These are phyloP conservation scores for Cryphonectria naterciae DNA, from an alignment of 2,329 filamentous ascomycete species.

Conservation along the genomic window DNA sequence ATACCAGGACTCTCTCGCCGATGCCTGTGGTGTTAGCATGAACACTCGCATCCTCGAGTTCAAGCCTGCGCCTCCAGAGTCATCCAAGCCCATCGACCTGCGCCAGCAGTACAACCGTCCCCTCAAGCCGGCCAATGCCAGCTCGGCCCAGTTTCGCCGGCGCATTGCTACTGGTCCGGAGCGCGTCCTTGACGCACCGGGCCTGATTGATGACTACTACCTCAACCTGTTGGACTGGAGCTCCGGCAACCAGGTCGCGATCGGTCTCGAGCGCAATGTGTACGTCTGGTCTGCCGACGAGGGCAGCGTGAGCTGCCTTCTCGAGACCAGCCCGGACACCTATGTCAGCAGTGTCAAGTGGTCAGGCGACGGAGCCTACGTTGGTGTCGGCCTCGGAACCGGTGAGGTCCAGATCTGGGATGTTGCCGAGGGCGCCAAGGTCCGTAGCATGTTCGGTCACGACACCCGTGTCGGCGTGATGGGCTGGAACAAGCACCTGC, in stretches of 20 bases:
- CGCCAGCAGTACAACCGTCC: conserved; percentile 98
- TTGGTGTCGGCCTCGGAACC: conserved; percentile 90
- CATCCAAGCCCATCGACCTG: conserved; percentile 96
- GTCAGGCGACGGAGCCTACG: conserved; percentile 96
- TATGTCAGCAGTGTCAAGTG: conserved; percentile 99
- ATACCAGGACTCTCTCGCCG: conserved; percentile 89
- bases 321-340: conserved; percentile 87
- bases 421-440: conserved; percentile 90
- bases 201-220: conserved; percentile 97
- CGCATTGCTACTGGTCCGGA: conserved; percentile 94
- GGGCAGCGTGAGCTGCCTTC: conserved; percentile 83
- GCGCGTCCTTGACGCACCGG: conserved; percentile 93
- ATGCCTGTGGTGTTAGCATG: conserved; percentile 88
- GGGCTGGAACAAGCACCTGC: conserved; percentile 98
- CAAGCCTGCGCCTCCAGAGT: conserved; percentile 97
- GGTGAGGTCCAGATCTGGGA: conserved; percentile 99
- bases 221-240: conserved; percentile 99
- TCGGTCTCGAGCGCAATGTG: conserved; percentile 93
- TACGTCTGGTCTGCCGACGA: conserved; percentile 98
- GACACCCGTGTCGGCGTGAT: conserved; percentile 96
- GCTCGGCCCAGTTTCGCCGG: conserved; percentile 84
- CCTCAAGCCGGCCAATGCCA: conserved; percentile 74
- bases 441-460: conserved; percentile 98
- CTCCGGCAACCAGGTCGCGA: conserved; percentile 95
- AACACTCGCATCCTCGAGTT: conserved; percentile 97